These are phyloP conservation scores for Luffa acutangula DNA, from an alignment of 306 rosid genomes.

Conservation along the genomic window DNA sequence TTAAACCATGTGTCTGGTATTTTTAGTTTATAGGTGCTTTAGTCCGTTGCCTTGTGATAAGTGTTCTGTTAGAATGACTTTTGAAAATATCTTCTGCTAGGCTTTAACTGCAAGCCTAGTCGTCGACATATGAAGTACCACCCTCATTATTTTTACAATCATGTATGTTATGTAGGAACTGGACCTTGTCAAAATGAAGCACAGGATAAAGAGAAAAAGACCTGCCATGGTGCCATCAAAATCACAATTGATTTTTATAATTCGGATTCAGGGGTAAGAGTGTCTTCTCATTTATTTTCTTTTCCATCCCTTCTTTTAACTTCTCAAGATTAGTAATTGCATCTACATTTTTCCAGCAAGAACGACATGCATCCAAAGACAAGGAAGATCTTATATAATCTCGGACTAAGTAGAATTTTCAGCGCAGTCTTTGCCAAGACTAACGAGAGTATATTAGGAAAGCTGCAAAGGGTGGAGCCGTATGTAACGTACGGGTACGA, in stretches of 20 bases:
- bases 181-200: constrained; percentile 63
- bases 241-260: constrained; percentile 41
- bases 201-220: constrained; percentile 56
- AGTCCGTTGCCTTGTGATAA: neutral
- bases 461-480: constrained; percentile 71
- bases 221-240: constrained; percentile 12
- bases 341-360: constrained; percentile 32
- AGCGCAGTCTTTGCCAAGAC: constrained; percentile 61
- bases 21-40: neutral
- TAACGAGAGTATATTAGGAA: constrained; percentile 40
- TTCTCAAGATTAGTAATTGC: neutral
- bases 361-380: constrained; percentile 78
- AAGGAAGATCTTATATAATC: constrained; percentile 40
- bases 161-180: constrained; percentile 39
- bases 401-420: constrained; percentile 52
- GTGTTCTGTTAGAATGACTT: neutral
- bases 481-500: constrained; percentile 81
- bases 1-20: neutral
- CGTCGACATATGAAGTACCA: neutral
- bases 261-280: constrained; percentile 70
- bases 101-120: neutral
- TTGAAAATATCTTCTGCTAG: neutral
- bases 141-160: neutral
- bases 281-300: neutral
- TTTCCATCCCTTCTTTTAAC: neutral